Conservation (phyloP, 2,329 filamentous ascomycete genomes). For the Alternaria consortialis region DNA sequence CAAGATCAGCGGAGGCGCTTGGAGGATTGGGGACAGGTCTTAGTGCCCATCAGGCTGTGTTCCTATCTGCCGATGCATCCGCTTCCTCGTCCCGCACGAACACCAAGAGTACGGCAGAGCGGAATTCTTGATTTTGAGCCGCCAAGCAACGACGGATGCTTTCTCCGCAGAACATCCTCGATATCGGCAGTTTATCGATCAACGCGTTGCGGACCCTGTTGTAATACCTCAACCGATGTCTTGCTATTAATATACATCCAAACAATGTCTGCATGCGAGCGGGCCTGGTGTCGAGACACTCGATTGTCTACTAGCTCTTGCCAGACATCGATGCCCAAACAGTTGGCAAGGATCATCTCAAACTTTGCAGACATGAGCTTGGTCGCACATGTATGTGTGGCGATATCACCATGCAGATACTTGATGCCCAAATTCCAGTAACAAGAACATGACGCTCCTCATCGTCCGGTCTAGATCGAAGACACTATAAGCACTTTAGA, state of each 20-base stretch:
- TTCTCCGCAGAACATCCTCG: background rate
- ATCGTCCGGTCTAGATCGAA: background rate
- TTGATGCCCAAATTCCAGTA: background rate
- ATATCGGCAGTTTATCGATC: background rate
- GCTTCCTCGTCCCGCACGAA: constrained; percentile 10
- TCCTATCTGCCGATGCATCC: constrained; percentile 3
- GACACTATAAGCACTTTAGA: background rate
- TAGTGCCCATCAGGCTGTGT: background rate
- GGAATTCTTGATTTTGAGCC: constrained; percentile 2
- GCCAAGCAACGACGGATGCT: constrained; percentile 3
- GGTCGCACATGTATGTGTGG: background rate
- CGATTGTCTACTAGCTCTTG: background rate
- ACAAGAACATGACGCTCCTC: background rate
- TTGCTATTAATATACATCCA: background rate
- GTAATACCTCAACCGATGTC: background rate
- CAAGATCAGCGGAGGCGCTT: constrained; percentile 11
- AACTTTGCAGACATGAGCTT: background rate
- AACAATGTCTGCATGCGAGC: background rate
- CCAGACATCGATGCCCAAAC: background rate
- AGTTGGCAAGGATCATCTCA: background rate
- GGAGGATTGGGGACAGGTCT: background rate
- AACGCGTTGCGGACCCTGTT: background rate
- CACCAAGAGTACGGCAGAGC: constrained; percentile 8
- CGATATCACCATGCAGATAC: background rate
- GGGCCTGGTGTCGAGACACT: background rate